phyloP scores from a whole-genome alignment of 2,329 filamentous ascomycete genomes.

The Aspergillus arachidicola region DNA sequence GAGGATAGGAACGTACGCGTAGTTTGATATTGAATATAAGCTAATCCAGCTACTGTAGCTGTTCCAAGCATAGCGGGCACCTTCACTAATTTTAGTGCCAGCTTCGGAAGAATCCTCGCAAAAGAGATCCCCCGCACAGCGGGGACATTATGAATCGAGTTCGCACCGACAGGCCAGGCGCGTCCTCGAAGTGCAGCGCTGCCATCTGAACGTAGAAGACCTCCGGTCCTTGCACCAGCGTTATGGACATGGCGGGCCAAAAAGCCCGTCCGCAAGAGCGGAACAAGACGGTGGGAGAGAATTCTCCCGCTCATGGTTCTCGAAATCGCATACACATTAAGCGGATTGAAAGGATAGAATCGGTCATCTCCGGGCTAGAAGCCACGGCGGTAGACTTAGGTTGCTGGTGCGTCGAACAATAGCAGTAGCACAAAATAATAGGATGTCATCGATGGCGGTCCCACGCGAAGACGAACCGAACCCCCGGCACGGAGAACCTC shows the following conservation, averaged over 20 bases:
- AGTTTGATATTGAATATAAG: slow-evolving; percentile 96
- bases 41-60: slow-evolving; percentile 79
- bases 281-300: slow-evolving; percentile 71
- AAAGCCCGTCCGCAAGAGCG: slow-evolving; percentile 64
- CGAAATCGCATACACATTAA: slow-evolving; percentile 40
- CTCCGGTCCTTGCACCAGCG: slow-evolving; percentile 63
- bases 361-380: slow-evolving; percentile 25
- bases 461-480: slow-evolving; percentile 15
- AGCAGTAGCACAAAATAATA: slow-evolving; percentile 2
- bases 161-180: slow-evolving; percentile 75
- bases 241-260: slow-evolving; percentile 67
- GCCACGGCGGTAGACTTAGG: slow-evolving; percentile 16
- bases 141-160: slow-evolving; percentile 79
- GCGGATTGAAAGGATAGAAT: slow-evolving; percentile 11
- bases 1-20: slow-evolving; percentile 62
- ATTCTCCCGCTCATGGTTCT: slow-evolving; percentile 71
- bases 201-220: slow-evolving; percentile 68
- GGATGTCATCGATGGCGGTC: slow-evolving; percentile 3
- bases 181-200: slow-evolving; percentile 64
- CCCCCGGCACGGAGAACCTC: slow-evolving; percentile 21
- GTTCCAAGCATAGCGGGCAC: slow-evolving; percentile 91
- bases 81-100: slow-evolving; percentile 85
- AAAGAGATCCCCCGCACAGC: slow-evolving; percentile 68
- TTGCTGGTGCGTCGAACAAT: slow-evolving; percentile 6
- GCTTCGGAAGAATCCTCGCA: slow-evolving; percentile 72